Conservation (phyloP, 2,329 filamentous ascomycete species). For the Diatrype stigma region DNA sequence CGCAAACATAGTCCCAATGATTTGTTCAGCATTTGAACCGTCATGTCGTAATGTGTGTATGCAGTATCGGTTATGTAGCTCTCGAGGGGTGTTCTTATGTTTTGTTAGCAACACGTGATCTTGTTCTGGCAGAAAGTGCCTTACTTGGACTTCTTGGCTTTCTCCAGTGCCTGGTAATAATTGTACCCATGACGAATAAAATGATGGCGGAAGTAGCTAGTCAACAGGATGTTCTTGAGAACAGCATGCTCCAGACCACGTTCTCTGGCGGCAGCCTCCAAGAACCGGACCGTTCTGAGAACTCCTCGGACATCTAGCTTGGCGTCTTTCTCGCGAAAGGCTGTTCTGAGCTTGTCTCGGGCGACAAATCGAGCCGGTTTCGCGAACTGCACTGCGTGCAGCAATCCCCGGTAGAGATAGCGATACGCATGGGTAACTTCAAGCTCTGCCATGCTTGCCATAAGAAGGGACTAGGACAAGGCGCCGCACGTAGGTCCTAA, state of each 20-base stretch:
- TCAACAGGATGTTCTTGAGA: constrained; percentile 62
- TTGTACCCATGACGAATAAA: constrained; percentile 26
- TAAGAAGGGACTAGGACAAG: too few species aligned
- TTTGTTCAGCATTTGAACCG: constrained; percentile 69
- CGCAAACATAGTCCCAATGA: constrained; percentile 64
- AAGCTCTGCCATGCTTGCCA: constrained; percentile 25
- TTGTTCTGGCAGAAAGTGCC: not conserved
- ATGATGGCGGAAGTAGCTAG: constrained; percentile 35
- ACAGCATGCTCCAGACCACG: constrained; percentile 69
- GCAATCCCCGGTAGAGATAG: constrained; percentile 59
- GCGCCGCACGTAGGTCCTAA: too few species aligned
- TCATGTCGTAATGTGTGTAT: constrained; percentile 64
- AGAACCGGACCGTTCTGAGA: constrained; percentile 65
- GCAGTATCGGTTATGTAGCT: constrained; percentile 25
- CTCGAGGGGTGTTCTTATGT: constrained; percentile 13
- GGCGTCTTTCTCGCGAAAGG: constrained; percentile 50
- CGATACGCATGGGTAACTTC: constrained; percentile 65
- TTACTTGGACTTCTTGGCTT: constrained; percentile 14
- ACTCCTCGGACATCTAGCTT: constrained; percentile 49
- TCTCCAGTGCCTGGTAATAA: constrained; percentile 9
- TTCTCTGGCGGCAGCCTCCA: constrained; percentile 59
- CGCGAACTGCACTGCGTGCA: constrained; percentile 70
- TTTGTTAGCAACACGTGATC: constrained; percentile 11
- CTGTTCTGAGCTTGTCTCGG: constrained; percentile 54
- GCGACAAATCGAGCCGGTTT: constrained; percentile 62